Base-by-base conservation (phyloP, 2,329 filamentous ascomycete species). In the Cladosporium halotolerans region DNA sequence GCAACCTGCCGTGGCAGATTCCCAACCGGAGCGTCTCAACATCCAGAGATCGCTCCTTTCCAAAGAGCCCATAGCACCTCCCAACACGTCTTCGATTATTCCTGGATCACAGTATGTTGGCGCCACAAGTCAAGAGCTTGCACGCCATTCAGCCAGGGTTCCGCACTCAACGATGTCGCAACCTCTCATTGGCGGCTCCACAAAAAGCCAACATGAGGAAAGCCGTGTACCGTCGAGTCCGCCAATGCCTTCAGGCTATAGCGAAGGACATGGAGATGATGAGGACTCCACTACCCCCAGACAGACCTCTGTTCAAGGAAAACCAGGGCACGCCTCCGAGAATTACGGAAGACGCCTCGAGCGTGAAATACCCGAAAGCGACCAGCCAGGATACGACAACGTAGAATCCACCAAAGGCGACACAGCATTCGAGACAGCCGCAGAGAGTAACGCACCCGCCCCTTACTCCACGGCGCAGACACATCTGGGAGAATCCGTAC, bases 1-100 rank as follows among this genome's bases (percentile, higher is more conserved):
- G 3, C 42, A 45, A 19, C 50, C 50, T 18, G 70, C 73, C 8
- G 65, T 77, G 14, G 72, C 73, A 53, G 70, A 77, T 53, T 77
- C 75, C 13, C 74, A 76, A 51, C 72, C 72, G 9, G 64, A 68
- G 9, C 57, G 60, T 13, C 59, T 57, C 11, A 57, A 65, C 28
- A 50, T 61, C 11, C 63, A 67, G 8, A 64, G 61, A 57, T 5
- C 63, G 55, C 18, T 67, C 66, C n/a, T 65, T 63, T 36, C 55
- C 59, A 10, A 51, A 63, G 8, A 59, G 64, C 4, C 64, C 3
- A 31, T 18, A 23, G 46, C n/a, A 18, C 44, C 31, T 4, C 73
- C 72, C 1, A 72, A 62, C 2, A 63, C 60, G 34, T 55, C 65
- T 2, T 68, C 66, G 1, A 63, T 65, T 31, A 59, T 70, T 0